Conservation (phyloP, 352 stramenopile genomes). For the Globisporangium takayamanum region DNA sequence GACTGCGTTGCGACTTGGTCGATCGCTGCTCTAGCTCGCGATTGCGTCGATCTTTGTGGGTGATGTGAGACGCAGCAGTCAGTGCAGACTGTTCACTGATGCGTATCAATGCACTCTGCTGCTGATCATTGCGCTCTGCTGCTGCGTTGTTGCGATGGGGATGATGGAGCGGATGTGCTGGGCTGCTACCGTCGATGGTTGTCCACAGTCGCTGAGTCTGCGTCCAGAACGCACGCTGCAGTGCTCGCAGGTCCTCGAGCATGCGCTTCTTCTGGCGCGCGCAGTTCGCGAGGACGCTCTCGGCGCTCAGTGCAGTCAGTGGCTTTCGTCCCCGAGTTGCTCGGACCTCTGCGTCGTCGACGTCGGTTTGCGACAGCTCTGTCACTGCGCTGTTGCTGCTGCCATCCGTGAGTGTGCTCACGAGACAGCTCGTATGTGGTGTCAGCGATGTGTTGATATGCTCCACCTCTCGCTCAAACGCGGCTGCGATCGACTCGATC, state of each 20-base stretch:
- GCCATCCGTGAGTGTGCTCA: neutral
- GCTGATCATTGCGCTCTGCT: neutral
- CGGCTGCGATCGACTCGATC: neutral
- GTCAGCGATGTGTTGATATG: neutral
- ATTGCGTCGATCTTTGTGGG: neutral
- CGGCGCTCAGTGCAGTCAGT: conserved; percentile 3
- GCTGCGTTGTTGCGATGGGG: neutral
- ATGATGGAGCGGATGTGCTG: too few relatives aligned
- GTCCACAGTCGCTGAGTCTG: conserved; percentile 7
- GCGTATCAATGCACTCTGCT: neutral
- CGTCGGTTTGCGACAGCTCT: neutral
- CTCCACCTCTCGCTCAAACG: conserved; percentile 3
- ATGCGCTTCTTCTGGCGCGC: conserved; percentile 24
- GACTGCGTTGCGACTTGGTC: neutral
- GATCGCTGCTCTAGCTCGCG: neutral
- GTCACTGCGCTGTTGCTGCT: neutral
- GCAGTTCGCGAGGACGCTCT: conserved; percentile 27
- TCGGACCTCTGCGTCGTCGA: neutral
- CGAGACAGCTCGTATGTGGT: neutral
- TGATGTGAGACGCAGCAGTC: neutral
- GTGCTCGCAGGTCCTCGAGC: conserved; percentile 22
- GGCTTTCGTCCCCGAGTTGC: neutral
- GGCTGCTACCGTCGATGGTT: conserved; percentile 1
- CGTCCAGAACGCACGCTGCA: conserved; percentile 30
- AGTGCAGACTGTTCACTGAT: too few relatives aligned